Evolutionary conservation across 1,139 yeast genomes (phyloP).

Genomic region (Zygosaccharomyces sapae): DNA sequence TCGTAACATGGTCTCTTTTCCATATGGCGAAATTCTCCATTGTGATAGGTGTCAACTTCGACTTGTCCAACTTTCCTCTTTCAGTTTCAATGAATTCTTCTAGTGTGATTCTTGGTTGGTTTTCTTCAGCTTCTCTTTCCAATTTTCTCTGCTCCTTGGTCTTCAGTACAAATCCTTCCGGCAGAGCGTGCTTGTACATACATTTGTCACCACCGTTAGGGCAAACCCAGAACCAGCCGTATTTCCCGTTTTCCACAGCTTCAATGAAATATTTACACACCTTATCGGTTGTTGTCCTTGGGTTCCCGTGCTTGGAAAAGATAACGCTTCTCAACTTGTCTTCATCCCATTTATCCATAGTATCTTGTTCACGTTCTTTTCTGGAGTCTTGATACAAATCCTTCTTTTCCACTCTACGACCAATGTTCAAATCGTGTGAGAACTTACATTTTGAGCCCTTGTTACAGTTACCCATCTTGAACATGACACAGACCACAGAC

Average conservation of each 20-base stretch:
- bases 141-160: constrained; percentile 92
- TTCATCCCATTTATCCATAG: constrained; percentile 98
- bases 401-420: constrained; percentile 83
- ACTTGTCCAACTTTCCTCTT: constrained; percentile 75
- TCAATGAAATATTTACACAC: constrained; percentile 93
- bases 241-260: constrained; percentile 95
- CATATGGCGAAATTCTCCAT: constrained; percentile 76
- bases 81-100: constrained; percentile 96
- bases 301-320: constrained; percentile 89
- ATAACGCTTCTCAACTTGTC: constrained; percentile 86
- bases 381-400: constrained; percentile 92
- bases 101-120: constrained; percentile 83
- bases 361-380: constrained; percentile 67
- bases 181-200: constrained; percentile 94
- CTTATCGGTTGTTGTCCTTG: constrained; percentile 88
- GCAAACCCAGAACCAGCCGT: constrained; percentile 99
- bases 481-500: constrained; percentile 83
- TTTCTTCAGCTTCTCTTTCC: constrained; percentile 80
- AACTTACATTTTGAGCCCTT: constrained; percentile 92
- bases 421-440: constrained; percentile 83
- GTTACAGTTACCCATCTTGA: constrained; percentile 84
- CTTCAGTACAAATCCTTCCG: constrained; percentile 93
- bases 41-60: constrained; percentile 82
- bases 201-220: constrained; percentile 93
- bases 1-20: constrained; percentile 66